Percentiles rank a stretch among this genome's conserved stretches.
Evolutionary conservation across 2,329 filamentous ascomycete species (phyloP).

Genomic region (Fusarium veterinarium): DNA sequence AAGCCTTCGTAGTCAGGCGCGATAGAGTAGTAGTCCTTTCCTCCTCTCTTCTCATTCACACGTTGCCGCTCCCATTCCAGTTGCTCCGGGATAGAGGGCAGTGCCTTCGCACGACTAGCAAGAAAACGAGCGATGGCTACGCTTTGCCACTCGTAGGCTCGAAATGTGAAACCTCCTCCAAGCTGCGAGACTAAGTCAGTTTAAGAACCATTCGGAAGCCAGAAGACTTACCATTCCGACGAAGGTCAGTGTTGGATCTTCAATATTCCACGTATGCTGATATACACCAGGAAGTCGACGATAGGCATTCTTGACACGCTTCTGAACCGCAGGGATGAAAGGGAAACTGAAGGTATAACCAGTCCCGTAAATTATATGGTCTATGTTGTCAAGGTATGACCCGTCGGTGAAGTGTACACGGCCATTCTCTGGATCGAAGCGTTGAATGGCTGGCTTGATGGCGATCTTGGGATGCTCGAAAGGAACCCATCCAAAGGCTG

Average conservation of each 20-base stretch:
- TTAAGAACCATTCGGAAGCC: accelerated
- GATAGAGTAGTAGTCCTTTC: conserved; percentile 38
- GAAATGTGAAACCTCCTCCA: conserved; percentile 38
- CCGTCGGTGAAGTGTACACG: conserved; percentile 21
- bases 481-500: conserved; percentile 22
- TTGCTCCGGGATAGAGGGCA: conserved; percentile 16
- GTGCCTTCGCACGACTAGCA: conserved; percentile 8
- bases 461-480: conserved; percentile 28
- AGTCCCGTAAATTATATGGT: conserved; percentile 29
- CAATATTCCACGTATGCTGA: conserved; percentile 34
- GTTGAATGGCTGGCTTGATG: conserved; percentile 23
- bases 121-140: conserved; percentile 32
- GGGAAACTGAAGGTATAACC: conserved; percentile 30
- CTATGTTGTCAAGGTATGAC: conserved; percentile 9
- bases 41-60: conserved; percentile 30
- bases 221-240: conserved; percentile 15
- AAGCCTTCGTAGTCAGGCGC: conserved; percentile 29
- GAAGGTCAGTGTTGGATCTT: conserved; percentile 29
- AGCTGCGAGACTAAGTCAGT: not conserved
- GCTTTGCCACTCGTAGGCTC: conserved; percentile 39
- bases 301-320: conserved; percentile 9
- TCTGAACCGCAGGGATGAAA: conserved; percentile 10
- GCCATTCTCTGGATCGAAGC: not conserved
- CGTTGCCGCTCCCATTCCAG: conserved; percentile 35
- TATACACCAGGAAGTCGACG: conserved; percentile 25